phyloP scores from a whole-genome alignment of 768 basidiomycete genomes.

The Russula sp. region DNA sequence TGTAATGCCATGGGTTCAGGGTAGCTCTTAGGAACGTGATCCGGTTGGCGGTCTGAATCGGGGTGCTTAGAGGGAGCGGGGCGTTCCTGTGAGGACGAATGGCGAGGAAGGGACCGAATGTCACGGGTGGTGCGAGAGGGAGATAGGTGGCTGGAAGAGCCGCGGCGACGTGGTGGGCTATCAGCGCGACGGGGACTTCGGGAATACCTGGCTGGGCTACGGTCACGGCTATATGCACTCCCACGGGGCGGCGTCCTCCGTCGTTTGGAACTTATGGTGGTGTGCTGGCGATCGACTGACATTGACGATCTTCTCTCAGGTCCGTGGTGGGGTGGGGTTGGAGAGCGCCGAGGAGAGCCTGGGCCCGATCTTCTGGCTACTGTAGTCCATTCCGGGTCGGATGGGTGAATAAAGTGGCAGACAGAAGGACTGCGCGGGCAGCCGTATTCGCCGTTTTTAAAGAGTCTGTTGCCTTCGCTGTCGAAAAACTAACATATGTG shows the following conservation, averaged over 20 bases:
- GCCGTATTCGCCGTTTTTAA: constrained; percentile 1
- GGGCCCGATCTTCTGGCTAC: background rate
- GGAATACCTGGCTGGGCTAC: background rate
- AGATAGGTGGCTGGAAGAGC: background rate
- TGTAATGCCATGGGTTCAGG: background rate
- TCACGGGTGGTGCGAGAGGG: background rate
- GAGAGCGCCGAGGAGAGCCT: constrained; percentile 2
- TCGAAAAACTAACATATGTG: constrained; percentile 16
- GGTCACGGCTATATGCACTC: background rate
- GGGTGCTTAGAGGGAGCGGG: background rate
- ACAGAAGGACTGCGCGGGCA: constrained; percentile 5
- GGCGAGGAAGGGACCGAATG: background rate
- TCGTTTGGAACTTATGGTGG: background rate
- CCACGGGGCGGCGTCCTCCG: constrained; percentile 10
- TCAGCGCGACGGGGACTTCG: constrained; percentile 15
- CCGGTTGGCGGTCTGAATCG: background rate
- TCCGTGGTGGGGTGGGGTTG: background rate
- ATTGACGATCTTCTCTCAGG: constrained; percentile 3
- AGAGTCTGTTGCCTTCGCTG: background rate
- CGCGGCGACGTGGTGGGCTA: background rate
- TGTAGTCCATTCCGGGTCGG: constrained; percentile 17
- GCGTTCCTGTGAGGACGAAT: background rate
- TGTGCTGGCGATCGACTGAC: background rate
- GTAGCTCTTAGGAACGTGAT: background rate
- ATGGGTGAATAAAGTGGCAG: constrained; percentile 23